phyloP scores from a whole-genome alignment of 1,139 yeast species.

The Kluyveromyces sp. region DNA sequence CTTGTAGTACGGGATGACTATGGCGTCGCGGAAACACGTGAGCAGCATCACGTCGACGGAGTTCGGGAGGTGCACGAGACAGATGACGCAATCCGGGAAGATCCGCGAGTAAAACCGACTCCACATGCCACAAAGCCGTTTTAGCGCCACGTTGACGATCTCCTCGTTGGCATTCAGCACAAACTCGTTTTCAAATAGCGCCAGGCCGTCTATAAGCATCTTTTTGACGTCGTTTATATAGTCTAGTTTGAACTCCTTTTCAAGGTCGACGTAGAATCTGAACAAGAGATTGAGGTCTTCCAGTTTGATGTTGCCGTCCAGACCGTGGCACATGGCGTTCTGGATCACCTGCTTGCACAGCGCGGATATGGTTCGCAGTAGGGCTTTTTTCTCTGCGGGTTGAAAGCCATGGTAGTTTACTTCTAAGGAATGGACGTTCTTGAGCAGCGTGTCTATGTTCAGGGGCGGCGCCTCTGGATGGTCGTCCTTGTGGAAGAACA shows the following conservation, averaged over 20 bases:
- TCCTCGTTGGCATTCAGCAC: constrained; percentile 28
- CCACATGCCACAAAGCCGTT: constrained; percentile 44
- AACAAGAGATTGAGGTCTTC: constrained; percentile 35
- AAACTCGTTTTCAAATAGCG: constrained; percentile 37
- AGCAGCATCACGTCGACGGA: constrained; percentile 22
- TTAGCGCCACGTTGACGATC: constrained; percentile 30
- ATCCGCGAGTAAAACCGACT: constrained; percentile 46
- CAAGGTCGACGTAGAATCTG: constrained; percentile 27
- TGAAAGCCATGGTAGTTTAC: constrained; percentile 28
- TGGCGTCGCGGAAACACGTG: constrained; percentile 42
- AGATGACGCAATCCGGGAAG: constrained; percentile 44
- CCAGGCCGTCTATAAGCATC: constrained; percentile 40
- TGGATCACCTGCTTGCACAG: constrained; percentile 6
- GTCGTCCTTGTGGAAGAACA: constrained; percentile 1
- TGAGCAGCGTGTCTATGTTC: constrained; percentile 16
- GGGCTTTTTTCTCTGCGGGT: constrained; percentile 25
- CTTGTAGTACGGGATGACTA: constrained; percentile 44
- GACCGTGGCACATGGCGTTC: constrained; percentile 3
- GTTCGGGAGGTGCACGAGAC: constrained; percentile 48
- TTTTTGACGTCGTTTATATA: constrained; percentile 42
- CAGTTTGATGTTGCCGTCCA: constrained; percentile 18
- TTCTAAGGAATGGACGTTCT: constrained; percentile 28
- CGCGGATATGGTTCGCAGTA: constrained; percentile 24
- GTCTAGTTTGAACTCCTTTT: constrained; percentile 23
- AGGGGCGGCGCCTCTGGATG: constrained; percentile 4